Evolutionary conservation across 1,284 basidiomycete species (phyloP), one percentile per base, ranked within the genome.

Genomic region (Coniophora puteana): DNA sequence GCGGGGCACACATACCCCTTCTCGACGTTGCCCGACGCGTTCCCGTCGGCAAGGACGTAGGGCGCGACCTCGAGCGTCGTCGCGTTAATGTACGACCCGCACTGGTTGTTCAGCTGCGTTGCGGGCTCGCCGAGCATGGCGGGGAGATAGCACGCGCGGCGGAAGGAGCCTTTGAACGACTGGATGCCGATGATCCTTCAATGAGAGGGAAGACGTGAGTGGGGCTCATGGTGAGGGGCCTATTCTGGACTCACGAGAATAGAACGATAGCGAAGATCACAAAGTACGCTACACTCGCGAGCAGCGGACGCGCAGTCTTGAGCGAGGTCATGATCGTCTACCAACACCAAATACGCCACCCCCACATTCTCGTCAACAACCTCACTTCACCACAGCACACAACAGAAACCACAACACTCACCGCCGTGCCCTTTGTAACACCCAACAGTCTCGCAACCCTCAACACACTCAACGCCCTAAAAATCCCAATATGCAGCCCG

Each of bases 311-410:
- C 0, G 95, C 93, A 1, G 80, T 83, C 67, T 99, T 99, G 47
- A 99, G 71, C 8, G 91, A 94, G 45, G 84, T 85, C 71, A 98
- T 83, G 56, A 99, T 98, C 0, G 93, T 97, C 81, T 90, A 50
- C 23, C 26, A 37, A 18, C 20, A 28, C 12, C 18, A 43, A 32
- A 34, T 12, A 38, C 17, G 38, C 24, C 36, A 31, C n/a, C 29
- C 22, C 16, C 44, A 35, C 35, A 28, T 12, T 29, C 17, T 10
- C 12, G 17, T 7, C 26, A 27, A 27, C 26, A n/a, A 10, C 10
- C n/a, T 10, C 26, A 10, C 10, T n/a, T n/a, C n/a, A n/a, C 3
- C 12, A 41, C 55, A 31, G 45, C 41, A 25, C 12, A n/a, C 27
- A 7, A 17, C 16, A 12, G 20, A 21, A 24, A 34, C 4, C 3